Conservation (phyloP, 2,329 filamentous ascomycete genomes). For the Parafenestella ontariensis region DNA sequence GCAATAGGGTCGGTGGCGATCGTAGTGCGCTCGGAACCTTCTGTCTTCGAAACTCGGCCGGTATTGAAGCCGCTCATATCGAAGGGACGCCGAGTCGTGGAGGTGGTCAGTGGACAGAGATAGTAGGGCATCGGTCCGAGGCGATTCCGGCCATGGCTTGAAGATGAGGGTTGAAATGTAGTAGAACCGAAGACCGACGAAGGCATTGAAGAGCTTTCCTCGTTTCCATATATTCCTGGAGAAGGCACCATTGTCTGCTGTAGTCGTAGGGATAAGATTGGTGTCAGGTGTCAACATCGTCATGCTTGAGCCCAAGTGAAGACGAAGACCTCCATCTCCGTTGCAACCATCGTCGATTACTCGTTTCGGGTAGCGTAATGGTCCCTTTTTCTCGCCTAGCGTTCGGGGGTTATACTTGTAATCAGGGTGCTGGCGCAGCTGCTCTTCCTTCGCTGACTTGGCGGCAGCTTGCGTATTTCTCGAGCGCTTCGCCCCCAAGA, state of each 20-base stretch:
- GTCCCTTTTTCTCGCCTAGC: too few species aligned
- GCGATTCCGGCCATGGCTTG: constrained; percentile 44
- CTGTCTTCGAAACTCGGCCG: background rate
- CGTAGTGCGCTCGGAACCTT: background rate
- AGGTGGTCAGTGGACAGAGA: background rate
- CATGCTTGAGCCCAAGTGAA: too few species aligned
- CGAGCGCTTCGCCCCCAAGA: too few species aligned
- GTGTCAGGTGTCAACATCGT: too few species aligned
- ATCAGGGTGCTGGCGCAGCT: background rate
- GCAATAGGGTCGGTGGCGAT: background rate
- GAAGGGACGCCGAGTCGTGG: background rate
- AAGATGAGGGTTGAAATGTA: constrained; percentile 55
- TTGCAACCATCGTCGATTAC: too few species aligned
- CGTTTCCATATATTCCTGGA: too few species aligned
- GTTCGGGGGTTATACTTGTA: too few species aligned
- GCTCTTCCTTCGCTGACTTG: background rate
- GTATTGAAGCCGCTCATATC: constrained; percentile 63
- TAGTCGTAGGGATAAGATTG: too few species aligned
- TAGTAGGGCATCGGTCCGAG: background rate
- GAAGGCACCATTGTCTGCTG: too few species aligned
- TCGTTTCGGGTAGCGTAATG: too few species aligned
- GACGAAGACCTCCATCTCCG: too few species aligned
- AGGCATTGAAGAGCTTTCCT: constrained; percentile 46
- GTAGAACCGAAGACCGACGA: constrained; percentile 48
- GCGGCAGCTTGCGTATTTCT: background rate